Conservation (phyloP, 192 early-diverging fungal genomes). For the Backusella parvicylindrica region DNA sequence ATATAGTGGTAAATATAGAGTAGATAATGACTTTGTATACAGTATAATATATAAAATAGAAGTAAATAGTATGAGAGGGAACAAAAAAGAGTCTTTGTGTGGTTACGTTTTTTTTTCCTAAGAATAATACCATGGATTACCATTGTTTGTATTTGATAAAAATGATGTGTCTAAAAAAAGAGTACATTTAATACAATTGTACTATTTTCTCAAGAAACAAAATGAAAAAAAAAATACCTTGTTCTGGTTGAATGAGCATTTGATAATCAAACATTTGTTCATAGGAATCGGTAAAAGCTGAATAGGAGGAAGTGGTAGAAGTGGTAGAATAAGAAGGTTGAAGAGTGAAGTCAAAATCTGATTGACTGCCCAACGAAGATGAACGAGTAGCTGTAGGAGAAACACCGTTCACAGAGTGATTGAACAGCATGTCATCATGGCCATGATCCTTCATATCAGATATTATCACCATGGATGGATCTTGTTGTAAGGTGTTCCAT, state of each 20-base stretch:
- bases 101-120: neutral
- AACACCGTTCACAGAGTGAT: neutral
- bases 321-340: conserved; percentile 4
- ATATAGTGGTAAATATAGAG: neutral
- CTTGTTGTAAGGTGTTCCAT: neutral
- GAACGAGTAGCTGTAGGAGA: neutral
- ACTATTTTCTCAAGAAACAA: neutral
- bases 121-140: neutral
- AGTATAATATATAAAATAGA: neutral
- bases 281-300: neutral
- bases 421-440: neutral
- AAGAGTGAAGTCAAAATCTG: neutral
- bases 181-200: neutral
- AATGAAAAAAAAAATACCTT: neutral
- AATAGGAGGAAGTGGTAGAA: neutral
- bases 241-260: neutral
- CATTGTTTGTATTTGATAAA: neutral
- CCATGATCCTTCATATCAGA: neutral
- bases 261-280: neutral
- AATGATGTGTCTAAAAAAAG: neutral
- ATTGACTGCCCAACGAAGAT: neutral
- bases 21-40: neutral
- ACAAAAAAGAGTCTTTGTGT: neutral
- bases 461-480: neutral
- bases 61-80: neutral